Evolutionary conservation across 306 rosid genomes (phyloP).

Genomic region (Dryas octopetala): DNA sequence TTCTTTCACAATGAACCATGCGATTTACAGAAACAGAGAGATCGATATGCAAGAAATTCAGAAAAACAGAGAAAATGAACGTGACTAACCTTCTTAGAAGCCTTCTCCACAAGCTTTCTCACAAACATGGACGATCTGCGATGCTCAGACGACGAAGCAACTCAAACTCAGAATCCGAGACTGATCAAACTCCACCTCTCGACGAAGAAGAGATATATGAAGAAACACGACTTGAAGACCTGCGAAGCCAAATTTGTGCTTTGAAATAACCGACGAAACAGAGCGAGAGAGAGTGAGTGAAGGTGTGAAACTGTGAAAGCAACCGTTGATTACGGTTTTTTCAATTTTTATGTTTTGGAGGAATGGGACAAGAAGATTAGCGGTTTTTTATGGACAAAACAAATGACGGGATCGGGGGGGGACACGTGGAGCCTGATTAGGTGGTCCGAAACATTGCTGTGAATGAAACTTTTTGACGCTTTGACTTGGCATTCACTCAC

Average conservation of each 20-base stretch:
- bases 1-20: background rate
- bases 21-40: background rate
- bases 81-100: constrained; percentile 68
- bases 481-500: constrained; percentile 18
- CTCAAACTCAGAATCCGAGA: background rate
- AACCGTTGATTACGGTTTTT: constrained; percentile 46
- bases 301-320: background rate
- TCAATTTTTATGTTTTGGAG: background rate
- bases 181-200: background rate
- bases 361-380: constrained; percentile 19
- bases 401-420: constrained; percentile 3
- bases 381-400: constrained; percentile 31
- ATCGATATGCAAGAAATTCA: background rate
- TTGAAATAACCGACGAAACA: constrained; percentile 52
- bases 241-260: constrained; percentile 26
- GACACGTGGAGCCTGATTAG: constrained; percentile 46
- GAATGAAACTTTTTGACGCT: constrained; percentile 26
- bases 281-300: background rate
- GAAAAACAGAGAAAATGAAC: background rate
- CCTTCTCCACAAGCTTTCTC: constrained; percentile 80
- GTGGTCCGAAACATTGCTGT: background rate
- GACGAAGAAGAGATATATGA: too few species aligned
- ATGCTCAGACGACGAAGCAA: background rate
- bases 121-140: constrained; percentile 59
- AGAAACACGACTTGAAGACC: too few species aligned